Percentiles rank a stretch among this genome's conserved stretches.
Evolutionary conservation across 139 green algal genomes (phyloP).

Genomic region (Mesotaenium endlicherianum): DNA sequence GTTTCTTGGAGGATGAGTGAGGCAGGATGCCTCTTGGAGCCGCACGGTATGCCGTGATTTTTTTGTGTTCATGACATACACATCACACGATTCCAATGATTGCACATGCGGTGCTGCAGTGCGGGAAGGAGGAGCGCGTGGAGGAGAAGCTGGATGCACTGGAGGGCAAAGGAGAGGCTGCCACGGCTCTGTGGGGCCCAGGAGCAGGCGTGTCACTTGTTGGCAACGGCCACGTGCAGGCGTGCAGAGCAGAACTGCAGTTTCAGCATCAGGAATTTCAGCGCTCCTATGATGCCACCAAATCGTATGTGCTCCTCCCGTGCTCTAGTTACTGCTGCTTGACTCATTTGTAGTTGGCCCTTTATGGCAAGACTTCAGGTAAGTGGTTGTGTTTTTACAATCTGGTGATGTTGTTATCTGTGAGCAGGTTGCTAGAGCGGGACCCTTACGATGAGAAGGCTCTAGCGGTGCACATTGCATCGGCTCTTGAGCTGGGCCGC

Average conservation of each 20-base stretch:
- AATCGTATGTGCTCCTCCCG: not conserved
- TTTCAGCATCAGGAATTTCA: not conserved
- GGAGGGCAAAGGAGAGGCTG: no score
- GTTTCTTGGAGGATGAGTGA: no score
- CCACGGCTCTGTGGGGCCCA: not conserved
- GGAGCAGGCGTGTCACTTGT: not conserved
- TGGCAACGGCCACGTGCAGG: not conserved
- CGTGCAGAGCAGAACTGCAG: not conserved
- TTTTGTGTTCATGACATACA: no score
- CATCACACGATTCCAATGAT: no score
- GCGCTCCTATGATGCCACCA: constrained; percentile 11
- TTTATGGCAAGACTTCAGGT: not conserved
- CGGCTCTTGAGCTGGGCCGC: constrained; percentile 74
- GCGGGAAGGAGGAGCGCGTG: constrained; percentile 58
- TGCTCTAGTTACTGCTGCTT: not conserved
- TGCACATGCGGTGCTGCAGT: constrained; percentile 49
- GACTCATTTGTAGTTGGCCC: not conserved
- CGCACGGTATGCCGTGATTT: no score
- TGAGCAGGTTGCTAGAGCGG: constrained; percentile 62
- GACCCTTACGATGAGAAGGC: constrained; percentile 70
- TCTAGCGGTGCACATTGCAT: constrained; percentile 74
- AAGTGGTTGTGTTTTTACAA: not conserved
- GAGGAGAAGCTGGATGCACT: constrained; percentile 58
- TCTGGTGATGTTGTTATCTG: constrained; percentile 32
- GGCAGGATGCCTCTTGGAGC: no score